Conservation (phyloP, 805 yeast genomes). For the Hanseniaspora pseudoguilliermondii region DNA sequence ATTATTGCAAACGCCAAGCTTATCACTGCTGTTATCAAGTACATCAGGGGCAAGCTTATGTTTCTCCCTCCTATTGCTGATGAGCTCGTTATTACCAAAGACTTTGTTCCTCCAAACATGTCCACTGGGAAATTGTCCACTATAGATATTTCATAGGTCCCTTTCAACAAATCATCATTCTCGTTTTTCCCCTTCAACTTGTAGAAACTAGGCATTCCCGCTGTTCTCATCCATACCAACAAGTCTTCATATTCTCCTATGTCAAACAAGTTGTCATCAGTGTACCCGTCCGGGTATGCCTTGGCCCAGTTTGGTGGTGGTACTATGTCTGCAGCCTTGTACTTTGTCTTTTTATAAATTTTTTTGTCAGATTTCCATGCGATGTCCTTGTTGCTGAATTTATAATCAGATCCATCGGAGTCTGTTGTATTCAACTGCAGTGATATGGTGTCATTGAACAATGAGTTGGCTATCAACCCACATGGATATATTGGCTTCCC, state of each 20-base stretch:
- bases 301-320: slow-evolving; percentile 81
- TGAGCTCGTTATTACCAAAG: slow-evolving; percentile 67
- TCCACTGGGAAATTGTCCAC: slow-evolving; percentile 72
- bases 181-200: slow-evolving; percentile 70
- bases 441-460: slow-evolving; percentile 64
- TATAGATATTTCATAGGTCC: slow-evolving; percentile 57
- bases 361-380: slow-evolving; percentile 61
- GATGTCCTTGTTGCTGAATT: slow-evolving; percentile 42
- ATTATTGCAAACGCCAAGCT: slow-evolving; percentile 57
- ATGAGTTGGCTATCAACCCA: slow-evolving; percentile 69
- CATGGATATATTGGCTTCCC: slow-evolving; percentile 54
- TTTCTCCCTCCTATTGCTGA: slow-evolving; percentile 82
- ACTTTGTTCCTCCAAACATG: slow-evolving; percentile 78
- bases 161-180: slow-evolving; percentile 40
- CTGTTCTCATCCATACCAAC: slow-evolving; percentile 86
- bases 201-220: slow-evolving; percentile 80
- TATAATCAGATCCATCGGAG: slow-evolving; percentile 23
- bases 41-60: slow-evolving; percentile 70
- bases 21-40: slow-evolving; percentile 69
- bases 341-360: slow-evolving; percentile 51
- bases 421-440: slow-evolving; percentile 32
- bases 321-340: slow-evolving; percentile 46
- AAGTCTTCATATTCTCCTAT: slow-evolving; percentile 53
- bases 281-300: slow-evolving; percentile 61
- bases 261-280: slow-evolving; percentile 56